Evolutionary conservation across 2,329 filamentous ascomycete species (phyloP), one percentile per base, ranked within the genome.

Genomic region (Fusarium abutilonis): DNA sequence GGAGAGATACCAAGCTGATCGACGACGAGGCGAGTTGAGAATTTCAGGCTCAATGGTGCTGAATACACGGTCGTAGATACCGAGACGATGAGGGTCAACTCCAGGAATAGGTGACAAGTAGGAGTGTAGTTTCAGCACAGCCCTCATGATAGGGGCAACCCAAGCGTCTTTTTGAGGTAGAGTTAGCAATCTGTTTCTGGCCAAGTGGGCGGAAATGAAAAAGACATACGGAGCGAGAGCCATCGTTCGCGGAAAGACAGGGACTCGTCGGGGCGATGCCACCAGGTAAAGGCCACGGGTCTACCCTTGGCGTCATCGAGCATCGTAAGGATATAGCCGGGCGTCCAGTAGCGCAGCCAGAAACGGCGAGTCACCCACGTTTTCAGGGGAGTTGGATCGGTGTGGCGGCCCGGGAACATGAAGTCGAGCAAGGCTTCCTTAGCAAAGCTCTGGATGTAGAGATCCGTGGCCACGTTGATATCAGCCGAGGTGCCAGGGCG

Each of bases 1-100:
- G 44, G 73, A 73, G 9, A 78, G 69, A 55, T 78, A 78, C 73
- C 72, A 76, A 13, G 74, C 74, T 8, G 66, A 55, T 26, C 60
- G 67, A 26, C 73, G 73, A 26, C 68, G 67, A 26, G 69, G 67
- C 21, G 72, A 67, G 42, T 60, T 65, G 17, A 76, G 64, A 41
- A 72, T 48, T 9, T 58, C 23, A 6, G 69, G 68, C 46, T 73
- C 69, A 35, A 73, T 44, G 31, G 54, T 46, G 29, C 58, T 51
- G 48, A 74, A 69, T 48, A 66, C 64, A 53, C 68, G 71, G 45
- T 63, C 57, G 43, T 74, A 75, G 46, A 64, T 55, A 52, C 49
- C 49, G 19, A 66, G 39, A 14, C 64, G 50, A 36, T 62, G 42
- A 19, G 52, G 7, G 56, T 73, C 68, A 31, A 70, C 29, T 15